Evolutionary conservation across 1,284 basidiomycete species (phyloP).

Genomic region (Malassezia vespertilionis): DNA sequence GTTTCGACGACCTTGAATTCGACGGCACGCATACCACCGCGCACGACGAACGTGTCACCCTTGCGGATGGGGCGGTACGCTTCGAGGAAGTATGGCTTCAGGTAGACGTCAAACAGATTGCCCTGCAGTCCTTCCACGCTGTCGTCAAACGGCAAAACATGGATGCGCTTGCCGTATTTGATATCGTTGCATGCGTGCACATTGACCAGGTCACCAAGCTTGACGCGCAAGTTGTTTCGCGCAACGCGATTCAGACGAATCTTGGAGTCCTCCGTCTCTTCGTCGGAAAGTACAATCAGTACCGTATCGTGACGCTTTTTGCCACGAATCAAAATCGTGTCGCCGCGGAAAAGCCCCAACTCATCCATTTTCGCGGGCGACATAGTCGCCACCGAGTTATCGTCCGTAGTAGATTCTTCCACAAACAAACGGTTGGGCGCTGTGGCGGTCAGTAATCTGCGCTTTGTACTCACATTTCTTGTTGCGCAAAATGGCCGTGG

Average conservation of each 20-base stretch:
- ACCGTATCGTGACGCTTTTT: constrained; percentile 87
- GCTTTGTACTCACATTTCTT: constrained; percentile 31
- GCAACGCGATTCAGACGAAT: constrained; percentile 98
- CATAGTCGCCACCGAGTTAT: constrained; percentile 68
- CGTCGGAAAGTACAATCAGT: constrained; percentile 84
- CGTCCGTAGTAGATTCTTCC: constrained; percentile 47
- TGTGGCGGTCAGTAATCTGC: background rate
- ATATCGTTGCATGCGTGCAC: constrained; percentile 94
- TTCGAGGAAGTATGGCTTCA: constrained; percentile 99
- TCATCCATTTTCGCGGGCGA: constrained; percentile 94
- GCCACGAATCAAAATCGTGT: constrained; percentile 56
- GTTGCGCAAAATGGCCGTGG: constrained; percentile 41
- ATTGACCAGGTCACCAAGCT: constrained; percentile 88
- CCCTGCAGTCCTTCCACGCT: constrained; percentile 92
- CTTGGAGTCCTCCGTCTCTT: constrained; percentile 92
- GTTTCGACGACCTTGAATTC: constrained; percentile 94
- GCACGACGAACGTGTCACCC: constrained; percentile 96
- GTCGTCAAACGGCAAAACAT: constrained; percentile 94
- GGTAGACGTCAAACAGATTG: constrained; percentile 96
- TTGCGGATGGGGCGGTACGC: constrained; percentile 87
- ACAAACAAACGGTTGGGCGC: constrained; percentile 43
- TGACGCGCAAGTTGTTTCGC: constrained; percentile 92
- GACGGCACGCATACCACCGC: constrained; percentile 63
- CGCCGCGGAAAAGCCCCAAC: constrained; percentile 84
- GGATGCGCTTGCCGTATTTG: constrained; percentile 97